These are phyloP conservation scores for Rhizoctonia solani DNA, from an alignment of 1,284 basidiomycete genomes.

Conservation along the genomic window DNA sequence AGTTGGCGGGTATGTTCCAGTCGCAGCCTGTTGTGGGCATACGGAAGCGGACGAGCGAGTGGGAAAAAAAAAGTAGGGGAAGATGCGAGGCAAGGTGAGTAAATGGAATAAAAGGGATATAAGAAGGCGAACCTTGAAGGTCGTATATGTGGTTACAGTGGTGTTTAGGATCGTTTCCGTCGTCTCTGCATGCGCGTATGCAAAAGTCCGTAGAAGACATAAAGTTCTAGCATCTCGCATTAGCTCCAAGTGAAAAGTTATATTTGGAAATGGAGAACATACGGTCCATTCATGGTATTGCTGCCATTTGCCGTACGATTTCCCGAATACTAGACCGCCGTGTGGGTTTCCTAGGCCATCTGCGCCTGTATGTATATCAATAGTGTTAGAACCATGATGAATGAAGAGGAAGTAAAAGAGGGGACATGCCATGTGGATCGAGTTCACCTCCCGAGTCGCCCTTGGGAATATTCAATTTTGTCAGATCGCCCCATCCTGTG, in stretches of 20 bases:
- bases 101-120: neutral
- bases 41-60: too few relatives aligned
- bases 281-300: conserved; percentile 41
- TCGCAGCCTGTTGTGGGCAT: conserved; percentile 50
- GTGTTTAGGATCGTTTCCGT: conserved; percentile 18
- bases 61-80: too few relatives aligned
- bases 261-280: neutral
- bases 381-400: neutral
- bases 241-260: neutral
- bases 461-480: conserved; percentile 43
- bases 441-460: conserved; percentile 43
- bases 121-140: conserved; percentile 13
- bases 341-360: conserved; percentile 43
- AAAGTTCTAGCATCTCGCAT: conserved; percentile 36
- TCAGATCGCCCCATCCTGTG: conserved; percentile 45
- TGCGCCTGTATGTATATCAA: conserved; percentile 14
- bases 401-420: neutral
- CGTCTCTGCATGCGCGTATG: conserved; percentile 38
- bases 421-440: conserved; percentile 40
- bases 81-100: too few relatives aligned
- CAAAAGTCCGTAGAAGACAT: conserved; percentile 39
- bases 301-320: conserved; percentile 30
- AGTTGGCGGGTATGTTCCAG: conserved; percentile 73
- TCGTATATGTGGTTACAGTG: conserved; percentile 39
- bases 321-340: conserved; percentile 39